phyloP scores from a whole-genome alignment of 83 land plant species.

The Thuja plicata region DNA sequence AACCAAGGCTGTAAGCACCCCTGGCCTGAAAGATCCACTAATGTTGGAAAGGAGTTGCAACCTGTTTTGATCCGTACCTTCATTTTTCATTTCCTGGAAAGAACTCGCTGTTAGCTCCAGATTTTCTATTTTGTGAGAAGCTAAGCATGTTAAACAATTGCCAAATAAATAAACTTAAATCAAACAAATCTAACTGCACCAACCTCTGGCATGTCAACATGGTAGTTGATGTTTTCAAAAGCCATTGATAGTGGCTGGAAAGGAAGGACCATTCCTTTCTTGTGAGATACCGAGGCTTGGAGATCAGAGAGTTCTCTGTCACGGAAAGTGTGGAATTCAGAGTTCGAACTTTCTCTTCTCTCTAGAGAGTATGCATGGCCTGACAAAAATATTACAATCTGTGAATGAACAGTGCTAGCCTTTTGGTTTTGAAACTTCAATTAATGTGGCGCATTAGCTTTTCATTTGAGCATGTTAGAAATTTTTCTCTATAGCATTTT shows the following conservation, averaged over 20 bases:
- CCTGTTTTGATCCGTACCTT: background rate
- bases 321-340: background rate
- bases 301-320: background rate
- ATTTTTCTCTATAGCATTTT: background rate
- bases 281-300: background rate
- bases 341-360: slow-evolving; percentile 2
- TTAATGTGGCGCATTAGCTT: background rate
- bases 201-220: slow-evolving; percentile 62
- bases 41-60: background rate
- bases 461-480: background rate
- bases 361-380: background rate
- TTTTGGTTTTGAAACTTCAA: background rate
- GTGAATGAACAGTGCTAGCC: background rate
- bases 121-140: background rate
- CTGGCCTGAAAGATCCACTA: background rate
- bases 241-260: slow-evolving; percentile 49
- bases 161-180: background rate
- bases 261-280: slow-evolving; percentile 50
- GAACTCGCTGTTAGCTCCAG: background rate
- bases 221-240: slow-evolving; percentile 45
- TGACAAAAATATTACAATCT: background rate
- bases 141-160: background rate
- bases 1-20: slow-evolving; percentile 8
- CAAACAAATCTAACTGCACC: slow-evolving; percentile 8
- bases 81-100: background rate